Evolutionary conservation across 2,329 filamentous ascomycete species (phyloP).

Genomic region (Claviceps pazoutovae): DNA sequence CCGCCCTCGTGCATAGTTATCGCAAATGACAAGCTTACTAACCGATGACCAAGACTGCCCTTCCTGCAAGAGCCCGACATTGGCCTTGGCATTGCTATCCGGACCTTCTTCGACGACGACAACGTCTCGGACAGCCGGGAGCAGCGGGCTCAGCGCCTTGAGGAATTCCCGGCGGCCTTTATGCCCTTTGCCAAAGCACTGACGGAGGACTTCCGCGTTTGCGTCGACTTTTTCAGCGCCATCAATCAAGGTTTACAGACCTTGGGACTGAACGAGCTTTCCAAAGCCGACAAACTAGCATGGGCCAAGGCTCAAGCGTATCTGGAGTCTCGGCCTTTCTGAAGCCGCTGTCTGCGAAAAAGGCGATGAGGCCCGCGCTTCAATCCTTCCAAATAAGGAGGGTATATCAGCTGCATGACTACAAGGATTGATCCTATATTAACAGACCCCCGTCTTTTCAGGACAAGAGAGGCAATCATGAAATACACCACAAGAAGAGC

Average conservation of each 20-base stretch:
- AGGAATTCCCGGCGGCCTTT: constrained; percentile 37
- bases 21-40: neutral
- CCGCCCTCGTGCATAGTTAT: too few species aligned
- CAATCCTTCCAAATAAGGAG: too few species aligned
- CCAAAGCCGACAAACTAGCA: constrained; percentile 29
- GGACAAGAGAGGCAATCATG: too few species aligned
- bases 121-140: constrained; percentile 41
- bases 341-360: neutral
- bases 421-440: too few species aligned
- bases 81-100: constrained; percentile 64
- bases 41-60: constrained; percentile 36
- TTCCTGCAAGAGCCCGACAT: constrained; percentile 59
- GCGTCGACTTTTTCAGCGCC: constrained; percentile 43
- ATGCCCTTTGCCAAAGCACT: constrained; percentile 47
- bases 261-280: constrained; percentile 33
- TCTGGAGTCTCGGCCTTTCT: constrained; percentile 29
- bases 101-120: constrained; percentile 65
- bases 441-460: neutral
- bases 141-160: constrained; percentile 28
- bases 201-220: constrained; percentile 44
- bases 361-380: neutral
- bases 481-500: neutral
- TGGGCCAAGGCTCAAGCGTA: constrained; percentile 45
- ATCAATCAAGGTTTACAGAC: constrained; percentile 43
- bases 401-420: neutral